phyloP scores from a whole-genome alignment of 495 filamentous ascomycete species.

The Lasiosphaeria hispida region DNA sequence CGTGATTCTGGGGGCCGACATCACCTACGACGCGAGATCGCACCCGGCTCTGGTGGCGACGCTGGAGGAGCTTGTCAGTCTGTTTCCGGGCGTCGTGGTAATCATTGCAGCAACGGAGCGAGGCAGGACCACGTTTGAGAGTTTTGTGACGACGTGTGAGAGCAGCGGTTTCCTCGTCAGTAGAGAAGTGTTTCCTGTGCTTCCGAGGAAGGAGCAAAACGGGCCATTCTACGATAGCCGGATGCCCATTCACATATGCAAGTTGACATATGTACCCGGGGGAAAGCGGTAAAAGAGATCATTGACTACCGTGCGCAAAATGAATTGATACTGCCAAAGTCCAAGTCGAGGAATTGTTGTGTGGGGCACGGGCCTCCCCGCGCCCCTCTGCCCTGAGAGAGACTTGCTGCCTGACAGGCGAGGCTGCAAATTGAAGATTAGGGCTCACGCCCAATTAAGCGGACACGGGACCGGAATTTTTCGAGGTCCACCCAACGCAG shows the following conservation, averaged over 20 bases:
- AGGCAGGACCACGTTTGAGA: constrained; percentile 45
- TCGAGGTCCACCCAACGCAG: constrained; percentile 24
- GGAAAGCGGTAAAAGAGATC: not conserved
- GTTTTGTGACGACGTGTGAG: constrained; percentile 38
- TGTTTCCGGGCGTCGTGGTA: constrained; percentile 38
- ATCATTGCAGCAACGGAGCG: constrained; percentile 50
- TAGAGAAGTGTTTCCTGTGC: constrained; percentile 35
- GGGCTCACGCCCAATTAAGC: constrained; percentile 32
- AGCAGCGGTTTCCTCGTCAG: constrained; percentile 33
- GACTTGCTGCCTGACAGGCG: constrained; percentile 10
- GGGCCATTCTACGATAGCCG: constrained; percentile 50
- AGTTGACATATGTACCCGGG: constrained; percentile 22
- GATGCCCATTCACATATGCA: constrained; percentile 44
- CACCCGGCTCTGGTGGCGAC: constrained; percentile 47
- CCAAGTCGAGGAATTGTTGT: not conserved
- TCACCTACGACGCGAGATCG: constrained; percentile 48
- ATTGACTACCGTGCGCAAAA: not conserved
- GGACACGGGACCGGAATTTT: constrained; percentile 28
- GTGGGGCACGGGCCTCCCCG: not conserved
- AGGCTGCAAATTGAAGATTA: constrained; percentile 23
- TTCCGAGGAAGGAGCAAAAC: constrained; percentile 33
- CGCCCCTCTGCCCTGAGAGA: not conserved
- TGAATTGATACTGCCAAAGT: not conserved
- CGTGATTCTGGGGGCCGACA: constrained; percentile 49
- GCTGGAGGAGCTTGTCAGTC: constrained; percentile 37